Conservation (phyloP, 257 asterid genomes). For the Cruciata laevipes region DNA sequence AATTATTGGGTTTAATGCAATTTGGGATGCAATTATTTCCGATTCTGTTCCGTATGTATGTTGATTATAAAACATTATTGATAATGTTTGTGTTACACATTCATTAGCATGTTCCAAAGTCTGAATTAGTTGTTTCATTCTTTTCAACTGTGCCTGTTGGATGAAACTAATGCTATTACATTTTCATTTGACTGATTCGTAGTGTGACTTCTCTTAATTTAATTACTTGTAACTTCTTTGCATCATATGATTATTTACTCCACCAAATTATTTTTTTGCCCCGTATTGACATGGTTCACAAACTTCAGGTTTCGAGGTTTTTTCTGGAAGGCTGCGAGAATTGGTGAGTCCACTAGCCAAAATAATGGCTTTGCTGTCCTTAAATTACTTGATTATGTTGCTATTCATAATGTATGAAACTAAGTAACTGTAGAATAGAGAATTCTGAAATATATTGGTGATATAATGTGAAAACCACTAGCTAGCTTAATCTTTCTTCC, state of each 20-base stretch:
- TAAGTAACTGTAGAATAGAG: not conserved
- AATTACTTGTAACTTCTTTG: not conserved
- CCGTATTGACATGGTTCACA: not conserved
- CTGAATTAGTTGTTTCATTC: not conserved
- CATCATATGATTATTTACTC: not conserved
- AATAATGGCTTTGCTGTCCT: not conserved
- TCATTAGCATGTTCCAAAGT: not conserved
- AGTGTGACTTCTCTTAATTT: not conserved
- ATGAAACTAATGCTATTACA: not conserved
- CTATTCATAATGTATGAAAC: not conserved
- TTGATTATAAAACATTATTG: not conserved
- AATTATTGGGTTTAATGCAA: too few relatives aligned
- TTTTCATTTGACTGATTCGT: not conserved
- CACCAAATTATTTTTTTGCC: not conserved
- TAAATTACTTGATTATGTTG: not conserved
- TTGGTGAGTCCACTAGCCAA: conserved; percentile 25
- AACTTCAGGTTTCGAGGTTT: conserved; percentile 48
- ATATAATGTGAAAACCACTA: not conserved
- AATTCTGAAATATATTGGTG: not conserved
- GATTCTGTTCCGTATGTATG: not conserved
- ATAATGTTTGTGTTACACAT: not conserved
- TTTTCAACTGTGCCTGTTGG: not conserved
- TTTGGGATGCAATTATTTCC: not conserved
- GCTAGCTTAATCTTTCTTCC: not conserved
- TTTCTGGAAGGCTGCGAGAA: conserved; percentile 56